Evolutionary conservation across 2,329 filamentous ascomycete species (phyloP).

Genomic region (Stemphylium vesicarium): DNA sequence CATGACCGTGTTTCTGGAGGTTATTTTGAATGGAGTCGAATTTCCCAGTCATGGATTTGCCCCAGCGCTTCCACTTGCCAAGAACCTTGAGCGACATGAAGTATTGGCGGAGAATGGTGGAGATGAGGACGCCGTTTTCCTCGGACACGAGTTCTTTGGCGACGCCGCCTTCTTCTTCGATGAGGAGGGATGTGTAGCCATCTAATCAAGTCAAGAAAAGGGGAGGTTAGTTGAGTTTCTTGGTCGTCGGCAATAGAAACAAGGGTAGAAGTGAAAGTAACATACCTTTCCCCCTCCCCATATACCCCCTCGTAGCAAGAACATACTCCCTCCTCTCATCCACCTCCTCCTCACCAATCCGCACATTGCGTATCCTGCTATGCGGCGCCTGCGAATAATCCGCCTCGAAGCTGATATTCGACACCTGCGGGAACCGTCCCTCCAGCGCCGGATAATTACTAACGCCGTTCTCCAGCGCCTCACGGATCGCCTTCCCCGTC

Average conservation of each 20-base stretch:
- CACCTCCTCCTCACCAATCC: constrained; percentile 66
- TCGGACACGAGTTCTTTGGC: constrained; percentile 82
- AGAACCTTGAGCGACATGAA: constrained; percentile 86
- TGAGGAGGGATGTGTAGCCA: constrained; percentile 78
- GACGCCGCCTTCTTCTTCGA: constrained; percentile 74
- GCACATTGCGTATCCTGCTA: constrained; percentile 67
- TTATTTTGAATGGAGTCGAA: constrained; percentile 71
- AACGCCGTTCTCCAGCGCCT: constrained; percentile 85
- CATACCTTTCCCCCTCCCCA: constrained; percentile 75
- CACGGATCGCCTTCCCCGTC: constrained; percentile 73
- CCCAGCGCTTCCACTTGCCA: constrained; percentile 78
- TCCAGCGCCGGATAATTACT: constrained; percentile 82
- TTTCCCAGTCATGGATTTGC: constrained; percentile 65
- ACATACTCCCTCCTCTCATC: constrained; percentile 70
- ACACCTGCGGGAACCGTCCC: constrained; percentile 83
- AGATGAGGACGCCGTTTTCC: constrained; percentile 86
- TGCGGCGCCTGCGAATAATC: constrained; percentile 67
- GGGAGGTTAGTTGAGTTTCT: too few species aligned
- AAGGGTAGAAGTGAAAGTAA: too few species aligned
- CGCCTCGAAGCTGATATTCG: constrained; percentile 78
- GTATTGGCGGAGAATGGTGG: constrained; percentile 85
- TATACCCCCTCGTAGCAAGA: constrained; percentile 83
- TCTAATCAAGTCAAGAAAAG: constrained; percentile 53
- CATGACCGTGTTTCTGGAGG: constrained; percentile 62
- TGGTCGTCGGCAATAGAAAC: too few species aligned